A percentile compares a stretch with the other conserved stretches of the same genome.
phyloP scores from a whole-genome alignment of 139 green algal species.

The Picochlorum sp. region DNA sequence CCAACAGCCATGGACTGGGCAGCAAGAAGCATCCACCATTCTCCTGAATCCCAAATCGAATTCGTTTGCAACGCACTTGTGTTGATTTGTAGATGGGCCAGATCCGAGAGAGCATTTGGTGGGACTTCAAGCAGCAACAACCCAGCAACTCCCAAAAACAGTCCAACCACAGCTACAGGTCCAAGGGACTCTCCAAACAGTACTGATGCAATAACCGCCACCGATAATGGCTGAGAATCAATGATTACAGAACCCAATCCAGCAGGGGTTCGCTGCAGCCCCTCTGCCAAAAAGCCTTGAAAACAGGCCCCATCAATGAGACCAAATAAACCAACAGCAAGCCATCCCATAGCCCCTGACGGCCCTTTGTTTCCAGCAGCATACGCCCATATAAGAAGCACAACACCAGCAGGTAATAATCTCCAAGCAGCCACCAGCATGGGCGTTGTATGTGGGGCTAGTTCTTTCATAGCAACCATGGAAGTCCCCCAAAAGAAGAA shows the following conservation, averaged over 20 bases:
- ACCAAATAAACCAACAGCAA: slow-evolving; percentile 72
- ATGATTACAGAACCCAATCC: slow-evolving; percentile 90
- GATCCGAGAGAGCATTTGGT: slow-evolving; percentile 8
- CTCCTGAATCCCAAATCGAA: slow-evolving; percentile 61
- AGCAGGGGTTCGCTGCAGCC: slow-evolving; percentile 70
- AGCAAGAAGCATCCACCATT: slow-evolving; percentile 94
- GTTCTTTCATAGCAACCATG: slow-evolving; percentile 91
- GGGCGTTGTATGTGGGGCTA: slow-evolving; percentile 64
- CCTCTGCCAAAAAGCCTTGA: slow-evolving; percentile 70
- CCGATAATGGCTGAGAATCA: slow-evolving; percentile 91
- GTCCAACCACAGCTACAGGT: slow-evolving; percentile 37
- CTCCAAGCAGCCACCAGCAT: slow-evolving; percentile 80
- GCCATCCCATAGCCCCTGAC: slow-evolving; percentile 57
- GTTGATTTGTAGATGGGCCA: slow-evolving; percentile 4
- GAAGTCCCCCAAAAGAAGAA: slow-evolving; percentile 97
- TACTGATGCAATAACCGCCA: slow-evolving; percentile 84
- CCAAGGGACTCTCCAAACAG: slow-evolving; percentile 83
- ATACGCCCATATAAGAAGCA: slow-evolving; percentile 74
- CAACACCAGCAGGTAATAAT: slow-evolving; percentile 77
- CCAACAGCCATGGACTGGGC: slow-evolving; percentile 95
- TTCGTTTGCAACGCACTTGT: background rate
- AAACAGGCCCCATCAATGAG: slow-evolving; percentile 90
- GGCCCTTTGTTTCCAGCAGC: slow-evolving; percentile 56
- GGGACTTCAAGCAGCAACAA: slow-evolving; percentile 85
- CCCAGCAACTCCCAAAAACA: slow-evolving; percentile 76